Conservation (phyloP, 2,329 filamentous ascomycete genomes). For the Fusarium humuli region DNA sequence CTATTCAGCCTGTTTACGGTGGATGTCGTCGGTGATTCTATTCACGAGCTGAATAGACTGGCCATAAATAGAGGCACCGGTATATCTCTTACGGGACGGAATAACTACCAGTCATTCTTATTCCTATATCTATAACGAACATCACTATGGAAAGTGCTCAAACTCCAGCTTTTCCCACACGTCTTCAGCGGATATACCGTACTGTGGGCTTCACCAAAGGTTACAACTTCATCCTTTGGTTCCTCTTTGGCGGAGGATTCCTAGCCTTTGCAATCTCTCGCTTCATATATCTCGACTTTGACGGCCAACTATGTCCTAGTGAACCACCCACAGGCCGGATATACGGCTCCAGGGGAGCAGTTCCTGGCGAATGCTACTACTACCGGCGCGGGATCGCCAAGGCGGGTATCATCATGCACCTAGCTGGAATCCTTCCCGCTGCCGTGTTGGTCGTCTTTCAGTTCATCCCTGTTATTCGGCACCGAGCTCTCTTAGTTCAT, state of each 20-base stretch:
- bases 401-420: conserved; percentile 60
- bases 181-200: conserved; percentile 51
- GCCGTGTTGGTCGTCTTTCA: conserved; percentile 59
- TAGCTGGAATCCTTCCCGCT: conserved; percentile 59
- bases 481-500: conserved; percentile 65
- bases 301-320: conserved; percentile 51
- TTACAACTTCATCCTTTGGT: conserved; percentile 68
- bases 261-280: conserved; percentile 38
- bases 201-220: conserved; percentile 66
- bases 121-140: background rate
- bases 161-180: background rate
- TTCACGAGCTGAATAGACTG: background rate
- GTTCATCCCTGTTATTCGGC: conserved; percentile 61
- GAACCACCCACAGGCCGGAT: background rate
- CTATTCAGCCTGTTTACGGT: background rate
- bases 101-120: background rate
- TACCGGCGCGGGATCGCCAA: conserved; percentile 43
- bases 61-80: conserved; percentile 18
- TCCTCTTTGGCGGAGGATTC: conserved; percentile 58
- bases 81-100: background rate
- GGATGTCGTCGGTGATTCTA: background rate
- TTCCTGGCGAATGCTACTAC: conserved; percentile 58
- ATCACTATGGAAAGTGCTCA: conserved; percentile 3
- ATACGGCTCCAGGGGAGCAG: conserved; percentile 27
- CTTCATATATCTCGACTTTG: conserved; percentile 43